These are phyloP conservation scores for Metschnikowia lochheadii DNA, from an alignment of 805 yeast genomes.

Conservation along the genomic window DNA sequence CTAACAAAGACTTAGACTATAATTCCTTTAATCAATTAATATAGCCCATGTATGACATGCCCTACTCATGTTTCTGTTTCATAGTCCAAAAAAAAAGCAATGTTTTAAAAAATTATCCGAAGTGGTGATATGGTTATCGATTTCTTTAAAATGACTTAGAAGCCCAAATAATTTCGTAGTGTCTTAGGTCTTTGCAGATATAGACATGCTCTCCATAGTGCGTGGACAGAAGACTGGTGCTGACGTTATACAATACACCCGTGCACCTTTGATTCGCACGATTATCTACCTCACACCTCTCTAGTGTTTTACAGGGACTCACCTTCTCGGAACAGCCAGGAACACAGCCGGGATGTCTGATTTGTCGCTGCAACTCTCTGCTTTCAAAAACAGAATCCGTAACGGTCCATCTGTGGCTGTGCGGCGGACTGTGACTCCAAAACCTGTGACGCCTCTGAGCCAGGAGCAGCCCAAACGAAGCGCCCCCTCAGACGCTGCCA, in stretches of 20 bases:
- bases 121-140: no score
- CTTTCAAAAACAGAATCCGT: slow-evolving; percentile 42
- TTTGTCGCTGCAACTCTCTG: slow-evolving; percentile 42
- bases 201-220: no score
- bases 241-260: background rate
- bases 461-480: slow-evolving; percentile 11
- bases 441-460: slow-evolving; percentile 17
- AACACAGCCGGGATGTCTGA: slow-evolving; percentile 23
- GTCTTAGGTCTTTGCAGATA: no score
- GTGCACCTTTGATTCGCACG: slow-evolving; percentile 1
- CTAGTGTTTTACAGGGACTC: background rate
- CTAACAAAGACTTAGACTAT: no score
- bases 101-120: background rate
- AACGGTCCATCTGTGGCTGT: slow-evolving; percentile 41
- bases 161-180: background rate
- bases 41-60: no score
- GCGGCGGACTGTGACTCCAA: slow-evolving; percentile 20
- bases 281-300: background rate
- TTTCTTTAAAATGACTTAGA: no score
- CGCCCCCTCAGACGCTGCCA: slow-evolving; percentile 21
- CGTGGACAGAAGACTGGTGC: background rate
- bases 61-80: background rate
- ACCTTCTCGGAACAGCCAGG: background rate
- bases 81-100: background rate
- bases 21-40: no score